These are phyloP conservation scores for Ganoderma sp. DNA, from an alignment of 1,284 basidiomycete genomes.

Conservation along the genomic window DNA sequence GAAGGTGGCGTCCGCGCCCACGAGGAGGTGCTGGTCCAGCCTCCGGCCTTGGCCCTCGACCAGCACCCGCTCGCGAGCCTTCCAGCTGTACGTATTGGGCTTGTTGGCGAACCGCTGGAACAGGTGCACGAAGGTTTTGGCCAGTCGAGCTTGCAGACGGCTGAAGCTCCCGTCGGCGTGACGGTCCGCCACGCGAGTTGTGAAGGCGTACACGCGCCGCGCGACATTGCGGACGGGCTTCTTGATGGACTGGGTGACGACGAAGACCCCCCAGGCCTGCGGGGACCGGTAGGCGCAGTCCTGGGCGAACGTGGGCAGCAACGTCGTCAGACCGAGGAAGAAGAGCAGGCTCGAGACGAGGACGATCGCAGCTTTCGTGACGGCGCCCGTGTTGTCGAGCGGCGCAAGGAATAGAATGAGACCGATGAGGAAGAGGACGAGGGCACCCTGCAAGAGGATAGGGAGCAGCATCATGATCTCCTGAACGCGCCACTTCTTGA, in stretches of 20 bases:
- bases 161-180: slow-evolving; percentile 19
- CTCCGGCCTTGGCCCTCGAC: slow-evolving; percentile 20
- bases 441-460: slow-evolving; percentile 36
- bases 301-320: slow-evolving; percentile 33
- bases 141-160: slow-evolving; percentile 19
- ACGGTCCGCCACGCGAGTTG: slow-evolving; percentile 6
- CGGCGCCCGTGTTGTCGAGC: slow-evolving; percentile 21
- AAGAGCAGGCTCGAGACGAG: slow-evolving; percentile 31
- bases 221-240: slow-evolving; percentile 18
- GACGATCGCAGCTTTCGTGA: slow-evolving; percentile 28
- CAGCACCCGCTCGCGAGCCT: slow-evolving; percentile 25
- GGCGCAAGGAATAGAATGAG: slow-evolving; percentile 35
- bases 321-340: slow-evolving; percentile 31
- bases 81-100: slow-evolving; percentile 30
- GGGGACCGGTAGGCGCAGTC: slow-evolving; percentile 38
- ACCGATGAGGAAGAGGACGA: slow-evolving; percentile 36
- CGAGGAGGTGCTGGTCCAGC: slow-evolving; percentile 29
- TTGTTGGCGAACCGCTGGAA: slow-evolving; percentile 27
- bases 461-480: slow-evolving; percentile 38
- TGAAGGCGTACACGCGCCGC: slow-evolving; percentile 14
- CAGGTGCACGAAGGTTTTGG: slow-evolving; percentile 17
- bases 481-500: slow-evolving; percentile 37
- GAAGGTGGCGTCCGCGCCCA: slow-evolving; percentile 26
- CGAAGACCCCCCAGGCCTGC: slow-evolving; percentile 35
- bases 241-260: slow-evolving; percentile 27